Evolutionary conservation across 257 asterid genomes (phyloP).

Genomic region (Fraxinus americana): DNA sequence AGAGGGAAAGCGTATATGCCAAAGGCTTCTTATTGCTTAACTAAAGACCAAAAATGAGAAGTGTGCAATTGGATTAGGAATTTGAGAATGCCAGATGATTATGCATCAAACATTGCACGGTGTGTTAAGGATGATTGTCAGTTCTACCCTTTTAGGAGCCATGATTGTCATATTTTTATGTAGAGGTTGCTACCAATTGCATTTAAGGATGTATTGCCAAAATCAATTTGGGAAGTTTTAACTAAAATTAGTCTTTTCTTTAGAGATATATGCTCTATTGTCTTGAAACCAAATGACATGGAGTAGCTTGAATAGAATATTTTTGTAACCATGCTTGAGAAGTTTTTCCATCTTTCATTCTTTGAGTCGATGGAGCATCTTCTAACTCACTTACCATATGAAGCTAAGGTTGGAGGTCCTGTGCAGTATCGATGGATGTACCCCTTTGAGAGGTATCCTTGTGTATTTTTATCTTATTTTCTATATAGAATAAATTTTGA

Average conservation of each 20-base stretch:
- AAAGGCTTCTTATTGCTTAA: not conserved
- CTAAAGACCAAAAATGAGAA: not conserved
- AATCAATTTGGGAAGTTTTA: not conserved
- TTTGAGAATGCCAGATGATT: not conserved
- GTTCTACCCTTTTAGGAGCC: not conserved
- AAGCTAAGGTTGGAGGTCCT: not conserved
- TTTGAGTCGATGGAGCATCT: not conserved
- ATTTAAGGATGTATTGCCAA: constrained; percentile 7
- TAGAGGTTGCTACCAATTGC: not conserved
- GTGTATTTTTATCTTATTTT: too few relatives aligned
- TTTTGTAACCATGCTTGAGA: not conserved
- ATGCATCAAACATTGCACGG: not conserved
- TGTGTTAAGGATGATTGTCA: not conserved
- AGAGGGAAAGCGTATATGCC: not conserved
- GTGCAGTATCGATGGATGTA: not conserved
- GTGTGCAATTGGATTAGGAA: not conserved
- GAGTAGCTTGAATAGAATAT: not conserved
- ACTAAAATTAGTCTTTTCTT: not conserved
- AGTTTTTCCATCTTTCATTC: not conserved
- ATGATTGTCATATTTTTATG: not conserved
- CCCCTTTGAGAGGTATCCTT: not conserved
- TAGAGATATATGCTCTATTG: not conserved
- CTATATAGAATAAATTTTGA: not conserved
- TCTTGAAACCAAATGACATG: not conserved
- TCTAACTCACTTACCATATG: constrained; percentile 3